Evolutionary conservation across 2,329 filamentous ascomycete genomes (phyloP).

Genomic region (Fusarium oxysporum): DNA sequence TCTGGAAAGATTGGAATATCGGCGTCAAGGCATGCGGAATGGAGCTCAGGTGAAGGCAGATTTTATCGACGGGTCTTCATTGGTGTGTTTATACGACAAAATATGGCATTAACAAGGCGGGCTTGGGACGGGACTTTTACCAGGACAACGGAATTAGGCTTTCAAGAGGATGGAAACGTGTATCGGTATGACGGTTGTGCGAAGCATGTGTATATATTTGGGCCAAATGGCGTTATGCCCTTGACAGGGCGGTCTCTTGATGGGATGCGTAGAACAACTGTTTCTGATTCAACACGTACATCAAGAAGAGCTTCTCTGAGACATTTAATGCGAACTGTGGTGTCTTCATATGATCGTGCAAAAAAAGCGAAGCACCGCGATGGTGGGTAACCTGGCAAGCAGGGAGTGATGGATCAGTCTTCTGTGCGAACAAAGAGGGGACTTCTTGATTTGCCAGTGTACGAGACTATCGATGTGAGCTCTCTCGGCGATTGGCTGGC

Average conservation of each 20-base stretch:
- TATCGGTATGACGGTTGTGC: conserved; percentile 29
- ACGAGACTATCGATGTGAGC: not conserved
- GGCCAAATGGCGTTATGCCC: conserved; percentile 6
- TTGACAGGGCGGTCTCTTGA: conserved; percentile 24
- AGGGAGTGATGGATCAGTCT: not conserved
- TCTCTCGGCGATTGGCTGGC: not conserved
- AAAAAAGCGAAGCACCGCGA: not conserved
- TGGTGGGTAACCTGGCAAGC: conserved; percentile 4
- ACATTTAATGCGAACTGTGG: conserved; percentile 3
- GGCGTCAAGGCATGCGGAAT: conserved; percentile 36
- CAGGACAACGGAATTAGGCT: conserved; percentile 22
- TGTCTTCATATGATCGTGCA: not conserved
- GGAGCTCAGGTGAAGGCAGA: not conserved
- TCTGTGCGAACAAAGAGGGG: not conserved
- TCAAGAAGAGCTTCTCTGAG: conserved; percentile 8
- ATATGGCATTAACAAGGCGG: conserved; percentile 4
- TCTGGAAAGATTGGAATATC: conserved; percentile 27
- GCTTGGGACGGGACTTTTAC: conserved; percentile 12
- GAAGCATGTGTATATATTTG: conserved; percentile 12
- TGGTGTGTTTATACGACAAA: conserved; percentile 22
- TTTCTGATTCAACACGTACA: conserved; percentile 1
- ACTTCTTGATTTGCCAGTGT: not conserved
- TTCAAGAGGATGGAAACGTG: conserved; percentile 33
- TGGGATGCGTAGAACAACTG: conserved; percentile 25
- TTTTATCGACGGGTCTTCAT: conserved; percentile 1